A percentile compares a stretch with the other conserved stretches of the same genome.
Evolutionary conservation across 768 basidiomycete species (phyloP).

Genomic region (Boletales sp.): DNA sequence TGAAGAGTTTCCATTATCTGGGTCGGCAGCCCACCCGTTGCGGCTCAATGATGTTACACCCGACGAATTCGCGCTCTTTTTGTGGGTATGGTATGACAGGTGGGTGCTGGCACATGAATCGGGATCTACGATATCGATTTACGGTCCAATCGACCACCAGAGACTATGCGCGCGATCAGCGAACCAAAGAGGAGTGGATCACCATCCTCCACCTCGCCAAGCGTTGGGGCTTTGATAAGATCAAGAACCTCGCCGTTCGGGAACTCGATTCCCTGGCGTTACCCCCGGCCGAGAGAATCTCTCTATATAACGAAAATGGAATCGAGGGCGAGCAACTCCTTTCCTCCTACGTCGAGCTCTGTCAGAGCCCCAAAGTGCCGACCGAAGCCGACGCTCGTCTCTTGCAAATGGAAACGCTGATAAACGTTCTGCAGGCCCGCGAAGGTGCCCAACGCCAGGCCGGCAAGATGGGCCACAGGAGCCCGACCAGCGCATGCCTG

Average conservation of each 20-base stretch:
- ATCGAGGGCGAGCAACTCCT: slow-evolving; percentile 51
- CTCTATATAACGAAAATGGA: slow-evolving; percentile 50
- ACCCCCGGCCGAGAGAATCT: slow-evolving; percentile 49
- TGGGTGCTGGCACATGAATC: slow-evolving; percentile 14
- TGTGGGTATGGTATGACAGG: slow-evolving; percentile 63
- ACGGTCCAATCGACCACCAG: slow-evolving; percentile 28
- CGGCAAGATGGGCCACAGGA: slow-evolving; percentile 22
- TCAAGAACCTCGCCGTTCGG: slow-evolving; percentile 49
- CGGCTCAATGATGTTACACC: slow-evolving; percentile 39
- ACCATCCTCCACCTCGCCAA: slow-evolving; percentile 51
- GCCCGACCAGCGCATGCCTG: slow-evolving; percentile 32
- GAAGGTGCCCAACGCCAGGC: slow-evolving; percentile 44
- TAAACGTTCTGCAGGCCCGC: slow-evolving; percentile 52
- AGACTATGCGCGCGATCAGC: slow-evolving; percentile 50
- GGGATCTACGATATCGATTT: neutral
- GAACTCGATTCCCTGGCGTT: slow-evolving; percentile 49
- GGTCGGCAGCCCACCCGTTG: slow-evolving; percentile 39
- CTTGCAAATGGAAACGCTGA: slow-evolving; percentile 52
- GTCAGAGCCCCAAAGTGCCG: slow-evolving; percentile 49
- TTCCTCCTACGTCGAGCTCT: slow-evolving; percentile 50
- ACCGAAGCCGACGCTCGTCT: slow-evolving; percentile 48
- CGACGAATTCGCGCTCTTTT: slow-evolving; percentile 46
- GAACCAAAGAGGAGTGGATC: slow-evolving; percentile 48
- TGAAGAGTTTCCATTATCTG: slow-evolving; percentile 26
- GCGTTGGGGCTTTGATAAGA: slow-evolving; percentile 52